These are phyloP conservation scores for Dicorynia guianensis DNA, from an alignment of 306 rosid genomes.

Conservation along the genomic window DNA sequence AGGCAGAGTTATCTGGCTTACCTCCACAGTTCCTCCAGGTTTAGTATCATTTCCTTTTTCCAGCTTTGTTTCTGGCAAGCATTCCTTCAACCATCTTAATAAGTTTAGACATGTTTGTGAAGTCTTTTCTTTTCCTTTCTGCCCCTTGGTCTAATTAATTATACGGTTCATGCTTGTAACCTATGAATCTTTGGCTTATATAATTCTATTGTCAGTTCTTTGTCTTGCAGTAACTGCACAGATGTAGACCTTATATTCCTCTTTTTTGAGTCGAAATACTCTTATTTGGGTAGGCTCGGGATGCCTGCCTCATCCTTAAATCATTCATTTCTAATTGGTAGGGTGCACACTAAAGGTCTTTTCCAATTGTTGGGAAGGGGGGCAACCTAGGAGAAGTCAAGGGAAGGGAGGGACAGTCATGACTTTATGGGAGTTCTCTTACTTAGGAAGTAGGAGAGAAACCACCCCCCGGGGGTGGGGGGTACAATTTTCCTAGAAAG, in stretches of 20 bases:
- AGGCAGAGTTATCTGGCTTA: slow-evolving; percentile 84
- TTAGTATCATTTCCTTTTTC: slow-evolving; percentile 28
- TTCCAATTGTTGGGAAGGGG: neutral
- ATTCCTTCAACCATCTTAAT: slow-evolving; percentile 17
- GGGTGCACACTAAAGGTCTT: neutral
- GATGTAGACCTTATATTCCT: neutral
- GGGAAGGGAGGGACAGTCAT: slow-evolving; percentile 17
- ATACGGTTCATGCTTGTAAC: slow-evolving; percentile 14
- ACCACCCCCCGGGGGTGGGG: neutral
- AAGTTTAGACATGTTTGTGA: slow-evolving; percentile 33
- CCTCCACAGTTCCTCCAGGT: slow-evolving; percentile 87
- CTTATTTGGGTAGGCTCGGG: slow-evolving; percentile 6
- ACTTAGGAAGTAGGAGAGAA: neutral
- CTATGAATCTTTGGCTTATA: slow-evolving; percentile 27
- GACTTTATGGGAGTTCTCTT: neutral
- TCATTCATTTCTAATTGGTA: neutral
- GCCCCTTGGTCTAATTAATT: slow-evolving; percentile 23
- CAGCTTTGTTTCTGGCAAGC: neutral
- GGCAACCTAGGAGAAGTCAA: slow-evolving; percentile 24
- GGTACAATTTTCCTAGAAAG: slow-evolving; percentile 15
- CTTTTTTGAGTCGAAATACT: neutral
- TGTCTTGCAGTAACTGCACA: slow-evolving; percentile 1
- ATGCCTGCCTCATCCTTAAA: slow-evolving; percentile 40
- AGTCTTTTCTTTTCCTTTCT: slow-evolving; percentile 1
- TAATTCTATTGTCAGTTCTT: slow-evolving; percentile 21